phyloP scores from a whole-genome alignment of 129 eudicot species.

The Rutidosis leptorrhynchoides region DNA sequence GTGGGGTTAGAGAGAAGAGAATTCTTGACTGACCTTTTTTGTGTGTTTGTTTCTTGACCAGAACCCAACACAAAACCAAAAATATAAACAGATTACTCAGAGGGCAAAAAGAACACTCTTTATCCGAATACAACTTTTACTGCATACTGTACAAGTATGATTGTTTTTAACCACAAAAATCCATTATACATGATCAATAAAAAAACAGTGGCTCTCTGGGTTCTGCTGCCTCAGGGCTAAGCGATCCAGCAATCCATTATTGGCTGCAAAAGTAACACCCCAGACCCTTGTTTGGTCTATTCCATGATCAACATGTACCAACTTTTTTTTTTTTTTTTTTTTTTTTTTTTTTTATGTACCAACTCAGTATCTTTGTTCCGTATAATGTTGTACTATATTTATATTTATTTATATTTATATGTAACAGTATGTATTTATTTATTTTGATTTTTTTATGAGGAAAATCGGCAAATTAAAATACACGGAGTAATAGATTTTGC shows the following conservation, averaged over 20 bases:
- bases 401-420: neutral
- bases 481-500: too few relatives aligned
- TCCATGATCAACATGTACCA: constrained; percentile 37
- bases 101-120: constrained; percentile 28
- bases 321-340: too few relatives aligned
- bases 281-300: constrained; percentile 29
- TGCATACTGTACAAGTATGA: constrained; percentile 27
- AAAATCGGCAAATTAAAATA: too few relatives aligned
- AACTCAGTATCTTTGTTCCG: constrained; percentile 2
- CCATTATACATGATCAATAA: constrained; percentile 32
- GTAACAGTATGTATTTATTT: neutral
- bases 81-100: constrained; percentile 27
- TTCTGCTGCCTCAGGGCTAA: constrained; percentile 32
- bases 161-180: constrained; percentile 19
- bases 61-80: constrained; percentile 39
- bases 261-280: constrained; percentile 27
- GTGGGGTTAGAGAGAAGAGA: constrained; percentile 50
- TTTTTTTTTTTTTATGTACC: too few relatives aligned
- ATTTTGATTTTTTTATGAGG: too few relatives aligned
- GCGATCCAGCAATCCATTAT: constrained; percentile 31
- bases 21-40: constrained; percentile 44
- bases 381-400: too few relatives aligned
- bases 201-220: constrained; percentile 20
- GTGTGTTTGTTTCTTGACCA: constrained; percentile 48
- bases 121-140: constrained; percentile 23